A percentile compares a stretch with the other conserved stretches of the same genome.
These are phyloP conservation scores for Fusarium phyllophilum DNA, from an alignment of 2,329 filamentous ascomycete species.

Conservation along the genomic window DNA sequence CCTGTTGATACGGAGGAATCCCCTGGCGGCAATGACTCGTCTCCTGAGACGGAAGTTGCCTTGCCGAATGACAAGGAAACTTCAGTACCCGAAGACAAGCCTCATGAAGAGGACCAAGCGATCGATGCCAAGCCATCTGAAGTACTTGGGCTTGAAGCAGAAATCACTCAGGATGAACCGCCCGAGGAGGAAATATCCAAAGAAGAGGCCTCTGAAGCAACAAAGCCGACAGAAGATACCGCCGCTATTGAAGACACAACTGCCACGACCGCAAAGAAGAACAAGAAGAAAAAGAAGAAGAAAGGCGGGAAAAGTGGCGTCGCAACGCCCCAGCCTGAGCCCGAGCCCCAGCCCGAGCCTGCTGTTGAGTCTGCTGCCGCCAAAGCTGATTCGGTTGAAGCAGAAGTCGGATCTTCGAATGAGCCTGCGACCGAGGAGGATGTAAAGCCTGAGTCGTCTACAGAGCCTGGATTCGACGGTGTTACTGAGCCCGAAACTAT, in stretches of 20 bases:
- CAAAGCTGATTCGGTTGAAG: neutral
- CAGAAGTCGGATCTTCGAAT: neutral
- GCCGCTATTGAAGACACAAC: neutral
- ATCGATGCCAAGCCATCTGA: neutral
- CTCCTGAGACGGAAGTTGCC: neutral
- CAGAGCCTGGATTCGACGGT: neutral
- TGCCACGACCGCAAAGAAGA: slow-evolving; percentile 1
- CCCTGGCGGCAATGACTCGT: neutral
- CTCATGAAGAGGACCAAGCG: neutral
- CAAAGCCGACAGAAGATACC: slow-evolving; percentile 6
- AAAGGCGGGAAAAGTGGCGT: slow-evolving; percentile 3
- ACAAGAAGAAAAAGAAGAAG: slow-evolving; percentile 25
- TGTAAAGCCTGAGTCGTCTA: neutral
- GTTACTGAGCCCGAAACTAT: neutral
- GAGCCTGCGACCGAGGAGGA: neutral
- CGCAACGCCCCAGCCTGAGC: neutral
- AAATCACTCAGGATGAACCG: neutral
- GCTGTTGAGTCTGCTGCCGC: neutral
- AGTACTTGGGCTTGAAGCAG: neutral
- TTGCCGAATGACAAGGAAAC: neutral
- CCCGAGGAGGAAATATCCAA: slow-evolving; percentile 3
- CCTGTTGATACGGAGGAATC: neutral
- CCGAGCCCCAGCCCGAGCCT: neutral
- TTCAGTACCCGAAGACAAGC: neutral
- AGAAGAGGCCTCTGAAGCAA: slow-evolving; percentile 1